Base-by-base conservation (phyloP, 2,329 filamentous ascomycete species). In the Colletotrichum brevisporum region DNA sequence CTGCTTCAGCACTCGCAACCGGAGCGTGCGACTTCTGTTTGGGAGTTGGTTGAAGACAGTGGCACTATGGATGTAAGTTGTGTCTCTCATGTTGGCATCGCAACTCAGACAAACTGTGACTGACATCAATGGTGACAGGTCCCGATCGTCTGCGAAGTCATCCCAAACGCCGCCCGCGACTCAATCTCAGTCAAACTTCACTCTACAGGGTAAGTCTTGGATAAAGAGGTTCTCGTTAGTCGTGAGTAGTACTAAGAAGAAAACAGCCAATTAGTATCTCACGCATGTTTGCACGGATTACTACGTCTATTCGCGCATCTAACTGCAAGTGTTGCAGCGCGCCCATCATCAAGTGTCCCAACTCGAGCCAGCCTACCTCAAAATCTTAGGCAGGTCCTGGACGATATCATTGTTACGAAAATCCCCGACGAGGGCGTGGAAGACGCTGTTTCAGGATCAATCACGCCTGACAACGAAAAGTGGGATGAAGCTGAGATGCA, bases 101-200 rank as follows among this genome's bases (percentile, higher is more conserved):
- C 16, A 5, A 5, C 8, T 41, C 73, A 78, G 3, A n/a, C 12
- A n/a, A 18, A 24, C 13, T 31, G 27, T 10, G 5, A 18, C 24
- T 8, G 15, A n/a, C 12, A 21, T 4, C 9, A 16, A 31, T 43
- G 9, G 47, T 43, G 2, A 15, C 55, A 85, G 81, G 85, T 93
- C 16, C 92, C 94, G 0, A 78, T 97, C 50, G 91, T 97, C 13
- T 91, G 93, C 71, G 94, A 97, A 76, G 78, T 96, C 4, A 80
- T 88, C 5, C 92, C 92, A 1, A 82, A 86, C 53, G 74, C 82
- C 2, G 75, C 76, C 9, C 72, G 81, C 26, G 85, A 94, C 76
- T 80, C 74, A 0, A 71, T 96, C 21, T 76, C 81, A 0, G 76
- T 94, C 53, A 85, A 84, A 21, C 76, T 96, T 13, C 91, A 96